Percentiles rank a stretch among this genome's conserved stretches.
phyloP scores from a whole-genome alignment of 2,329 filamentous ascomycete species.

The Beauveria sp. region DNA sequence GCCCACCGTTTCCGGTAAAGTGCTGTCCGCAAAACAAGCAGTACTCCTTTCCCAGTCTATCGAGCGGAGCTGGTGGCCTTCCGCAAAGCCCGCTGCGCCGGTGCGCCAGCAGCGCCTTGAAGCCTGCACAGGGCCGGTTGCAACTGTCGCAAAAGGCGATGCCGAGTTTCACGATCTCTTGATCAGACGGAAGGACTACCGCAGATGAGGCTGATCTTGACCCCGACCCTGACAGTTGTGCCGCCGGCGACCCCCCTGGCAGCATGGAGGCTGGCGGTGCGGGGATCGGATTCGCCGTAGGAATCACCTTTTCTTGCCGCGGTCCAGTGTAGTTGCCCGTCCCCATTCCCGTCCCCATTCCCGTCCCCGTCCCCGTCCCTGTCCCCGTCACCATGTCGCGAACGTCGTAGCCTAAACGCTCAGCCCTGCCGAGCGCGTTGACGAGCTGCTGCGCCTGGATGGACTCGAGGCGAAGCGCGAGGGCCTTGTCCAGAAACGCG shows the following conservation, averaged over 20 bases:
- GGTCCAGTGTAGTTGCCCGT: conserved; percentile 9
- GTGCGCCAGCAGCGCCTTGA: conserved; percentile 24
- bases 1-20: conserved; percentile 34
- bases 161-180: not conserved
- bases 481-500: conserved; percentile 42
- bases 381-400: conserved; percentile 34
- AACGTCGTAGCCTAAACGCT: conserved; percentile 48
- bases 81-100: conserved; percentile 20
- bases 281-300: conserved; percentile 14
- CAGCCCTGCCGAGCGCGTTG: conserved; percentile 48
- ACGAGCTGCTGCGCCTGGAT: conserved; percentile 48
- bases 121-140: conserved; percentile 27
- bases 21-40: conserved; percentile 38
- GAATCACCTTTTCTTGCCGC: conserved; percentile 31
- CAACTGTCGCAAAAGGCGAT: conserved; percentile 17
- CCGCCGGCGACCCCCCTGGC: not conserved
- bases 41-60: conserved; percentile 22
- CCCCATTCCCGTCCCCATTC: conserved; percentile 17
- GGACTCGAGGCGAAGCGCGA: conserved; percentile 43
- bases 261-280: not conserved
- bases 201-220: not conserved
- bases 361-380: conserved; percentile 19
- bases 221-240: not conserved
- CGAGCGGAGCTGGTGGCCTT: conserved; percentile 8
- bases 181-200: not conserved